Evolutionary conservation across 768 basidiomycete species (phyloP).

Genomic region (Arthromyces matolae): DNA sequence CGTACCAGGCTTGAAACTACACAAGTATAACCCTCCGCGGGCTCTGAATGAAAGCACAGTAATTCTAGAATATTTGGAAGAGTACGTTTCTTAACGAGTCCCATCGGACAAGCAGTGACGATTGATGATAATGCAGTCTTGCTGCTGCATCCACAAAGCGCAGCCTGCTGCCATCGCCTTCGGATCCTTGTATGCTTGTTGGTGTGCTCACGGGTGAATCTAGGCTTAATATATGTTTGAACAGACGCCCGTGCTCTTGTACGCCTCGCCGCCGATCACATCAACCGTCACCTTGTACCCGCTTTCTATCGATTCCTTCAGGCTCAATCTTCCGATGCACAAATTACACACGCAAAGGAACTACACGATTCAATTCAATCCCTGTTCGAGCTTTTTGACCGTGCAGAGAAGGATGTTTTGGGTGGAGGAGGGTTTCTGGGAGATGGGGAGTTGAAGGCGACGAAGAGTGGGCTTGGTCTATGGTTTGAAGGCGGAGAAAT

Average conservation of each 20-base stretch:
- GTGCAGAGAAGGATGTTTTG: constrained; percentile 47
- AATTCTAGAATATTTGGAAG: constrained; percentile 75
- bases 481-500: constrained; percentile 58
- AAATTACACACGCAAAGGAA: constrained; percentile 50
- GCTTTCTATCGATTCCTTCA: constrained; percentile 75
- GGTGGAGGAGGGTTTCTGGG: constrained; percentile 35
- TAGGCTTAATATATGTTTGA: neutral
- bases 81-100: constrained; percentile 38
- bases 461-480: constrained; percentile 45
- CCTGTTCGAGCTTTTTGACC: constrained; percentile 53
- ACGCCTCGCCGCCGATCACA: constrained; percentile 64
- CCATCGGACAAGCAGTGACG: neutral
- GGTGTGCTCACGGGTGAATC: neutral
- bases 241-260: constrained; percentile 65
- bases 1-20: constrained; percentile 64
- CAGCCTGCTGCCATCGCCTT: constrained; percentile 53
- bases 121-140: constrained; percentile 33
- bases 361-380: constrained; percentile 48
- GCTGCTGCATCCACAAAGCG: constrained; percentile 44
- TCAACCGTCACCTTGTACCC: constrained; percentile 61
- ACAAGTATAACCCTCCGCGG: constrained; percentile 50
- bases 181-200: constrained; percentile 52
- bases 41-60: constrained; percentile 78
- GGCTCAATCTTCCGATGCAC: constrained; percentile 54
- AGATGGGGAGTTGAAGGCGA: constrained; percentile 35